Conservation (phyloP, 257 asterid genomes). For the Nicotiana tabacum region DNA sequence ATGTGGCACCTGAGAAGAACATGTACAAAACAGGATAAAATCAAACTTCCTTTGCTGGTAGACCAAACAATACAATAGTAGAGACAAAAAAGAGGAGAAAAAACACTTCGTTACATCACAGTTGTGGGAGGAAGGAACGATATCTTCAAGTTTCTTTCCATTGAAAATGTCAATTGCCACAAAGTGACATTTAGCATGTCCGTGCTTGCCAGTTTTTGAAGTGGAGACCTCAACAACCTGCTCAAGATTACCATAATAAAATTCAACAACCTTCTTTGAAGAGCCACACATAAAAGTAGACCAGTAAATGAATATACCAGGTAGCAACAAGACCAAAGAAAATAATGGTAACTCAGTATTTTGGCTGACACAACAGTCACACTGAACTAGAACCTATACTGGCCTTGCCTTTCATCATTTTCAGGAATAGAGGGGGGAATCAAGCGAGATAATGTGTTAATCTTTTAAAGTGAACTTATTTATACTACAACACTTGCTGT, state of each 20-base stretch:
- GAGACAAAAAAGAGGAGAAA: neutral
- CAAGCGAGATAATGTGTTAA: neutral
- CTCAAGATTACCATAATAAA: neutral
- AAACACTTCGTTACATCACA: slow-evolving; percentile 33
- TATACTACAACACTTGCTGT: neutral
- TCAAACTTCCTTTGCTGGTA: neutral
- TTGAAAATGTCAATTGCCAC: slow-evolving; percentile 48
- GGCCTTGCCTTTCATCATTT: no score
- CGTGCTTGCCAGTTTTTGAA: slow-evolving; percentile 57
- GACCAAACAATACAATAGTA: neutral
- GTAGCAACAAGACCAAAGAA: neutral
- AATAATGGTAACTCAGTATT: neutral
- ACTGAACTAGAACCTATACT: neutral
- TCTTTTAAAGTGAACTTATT: neutral
- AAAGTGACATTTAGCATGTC: slow-evolving; percentile 55
- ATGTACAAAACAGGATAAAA: neutral
- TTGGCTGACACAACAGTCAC: neutral
- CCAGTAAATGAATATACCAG: slow-evolving; percentile 2
- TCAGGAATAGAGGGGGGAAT: neutral
- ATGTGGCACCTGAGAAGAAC: slow-evolving; percentile 37
- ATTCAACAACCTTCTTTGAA: neutral
- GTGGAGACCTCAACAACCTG: slow-evolving; percentile 63
- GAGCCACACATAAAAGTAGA: neutral
- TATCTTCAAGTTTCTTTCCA: slow-evolving; percentile 51
- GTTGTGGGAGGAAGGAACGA: slow-evolving; percentile 48